Percentiles rank a stretch among this genome's conserved stretches.
These are phyloP conservation scores for Pyrenochaeta sp. DNA, from an alignment of 2,329 filamentous ascomycete genomes.

Conservation along the genomic window DNA sequence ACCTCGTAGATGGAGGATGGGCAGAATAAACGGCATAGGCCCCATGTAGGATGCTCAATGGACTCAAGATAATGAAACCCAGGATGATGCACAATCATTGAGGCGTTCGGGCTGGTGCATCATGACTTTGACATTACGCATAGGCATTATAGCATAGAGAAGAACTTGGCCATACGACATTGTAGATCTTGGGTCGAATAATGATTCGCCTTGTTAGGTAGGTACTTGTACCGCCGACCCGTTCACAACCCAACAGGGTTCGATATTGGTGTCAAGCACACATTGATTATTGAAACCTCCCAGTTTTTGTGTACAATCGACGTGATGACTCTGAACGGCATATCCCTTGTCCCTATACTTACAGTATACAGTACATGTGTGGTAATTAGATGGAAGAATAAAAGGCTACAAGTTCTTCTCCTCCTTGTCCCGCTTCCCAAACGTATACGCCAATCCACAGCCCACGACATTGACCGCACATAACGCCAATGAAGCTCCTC, in stretches of 20 bases:
- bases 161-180: slow-evolving; percentile 8
- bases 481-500: slow-evolving; percentile 61
- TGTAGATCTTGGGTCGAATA: not conserved
- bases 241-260: too few species aligned
- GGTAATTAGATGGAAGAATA: not conserved
- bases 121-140: not conserved
- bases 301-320: too few species aligned
- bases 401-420: slow-evolving; percentile 22
- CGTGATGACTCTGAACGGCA: too few species aligned
- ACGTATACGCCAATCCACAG: slow-evolving; percentile 62
- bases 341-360: not conserved
- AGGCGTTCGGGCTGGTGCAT: not conserved
- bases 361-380: slow-evolving; percentile 9
- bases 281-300: too few species aligned
- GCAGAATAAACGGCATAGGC: not conserved
- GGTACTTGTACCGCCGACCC: too few species aligned
- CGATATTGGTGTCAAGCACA: too few species aligned
- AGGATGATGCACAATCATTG: not conserved
- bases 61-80: not conserved
- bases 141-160: not conserved
- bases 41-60: not conserved
- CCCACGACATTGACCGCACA: slow-evolving; percentile 61
- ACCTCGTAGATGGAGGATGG: slow-evolving; percentile 31
- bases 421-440: slow-evolving; percentile 55
- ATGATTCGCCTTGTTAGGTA: too few species aligned